These are phyloP conservation scores for Candida vartiovaarae DNA, from an alignment of 805 yeast species.

Conservation along the genomic window DNA sequence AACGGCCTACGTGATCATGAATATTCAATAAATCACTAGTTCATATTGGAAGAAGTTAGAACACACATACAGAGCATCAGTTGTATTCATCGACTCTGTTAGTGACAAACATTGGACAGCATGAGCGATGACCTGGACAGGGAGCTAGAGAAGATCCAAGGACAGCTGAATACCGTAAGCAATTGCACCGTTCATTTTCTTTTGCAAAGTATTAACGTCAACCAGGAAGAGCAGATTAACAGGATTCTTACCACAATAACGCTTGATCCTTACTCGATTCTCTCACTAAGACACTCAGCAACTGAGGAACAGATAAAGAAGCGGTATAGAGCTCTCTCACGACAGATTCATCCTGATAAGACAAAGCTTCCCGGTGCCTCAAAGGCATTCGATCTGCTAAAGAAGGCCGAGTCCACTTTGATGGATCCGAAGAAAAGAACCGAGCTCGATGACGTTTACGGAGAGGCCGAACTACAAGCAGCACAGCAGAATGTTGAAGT, in stretches of 20 bases:
- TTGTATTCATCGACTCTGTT: too few species aligned
- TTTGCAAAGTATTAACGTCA: neutral
- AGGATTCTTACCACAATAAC: constrained; percentile 1
- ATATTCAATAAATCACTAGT: too few species aligned
- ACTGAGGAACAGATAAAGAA: neutral
- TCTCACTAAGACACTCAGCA: neutral
- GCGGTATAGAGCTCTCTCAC: neutral
- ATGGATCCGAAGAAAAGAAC: neutral
- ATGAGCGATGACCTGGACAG: neutral
- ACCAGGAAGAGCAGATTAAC: neutral
- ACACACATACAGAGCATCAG: too few species aligned
- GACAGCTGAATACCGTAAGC: neutral
- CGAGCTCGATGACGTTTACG: constrained; percentile 1
- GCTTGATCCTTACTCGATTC: constrained; percentile 1
- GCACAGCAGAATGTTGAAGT: neutral
- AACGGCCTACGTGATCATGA: too few species aligned
- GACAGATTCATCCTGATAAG: constrained; percentile 1
- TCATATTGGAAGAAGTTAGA: too few species aligned
- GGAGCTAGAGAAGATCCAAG: neutral
- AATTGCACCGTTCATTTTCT: neutral
- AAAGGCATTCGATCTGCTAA: constrained; percentile 1
- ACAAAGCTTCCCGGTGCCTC: neutral
- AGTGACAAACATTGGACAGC: neutral
- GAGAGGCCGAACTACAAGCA: neutral
- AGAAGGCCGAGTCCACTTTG: constrained; percentile 1